Evolutionary conservation across 2,329 filamentous ascomycete species (phyloP).

Genomic region (Aureobasidium sp.): DNA sequence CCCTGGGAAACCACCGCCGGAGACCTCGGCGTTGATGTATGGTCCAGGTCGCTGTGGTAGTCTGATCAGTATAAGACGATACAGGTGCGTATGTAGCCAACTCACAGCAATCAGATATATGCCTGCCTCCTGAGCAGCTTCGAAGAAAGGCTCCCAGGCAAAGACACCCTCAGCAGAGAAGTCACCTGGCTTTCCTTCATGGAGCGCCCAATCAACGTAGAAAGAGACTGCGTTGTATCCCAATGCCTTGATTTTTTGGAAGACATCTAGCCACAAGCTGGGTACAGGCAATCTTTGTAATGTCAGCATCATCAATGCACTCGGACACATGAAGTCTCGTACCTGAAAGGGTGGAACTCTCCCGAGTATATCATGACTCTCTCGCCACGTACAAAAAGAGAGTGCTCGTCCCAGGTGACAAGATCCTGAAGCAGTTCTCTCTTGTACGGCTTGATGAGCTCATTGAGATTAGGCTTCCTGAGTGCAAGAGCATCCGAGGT

Average conservation of each 20-base stretch:
- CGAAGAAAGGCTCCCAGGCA: conserved; percentile 64
- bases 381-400: conserved; percentile 60
- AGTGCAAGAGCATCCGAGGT: conserved; percentile 35
- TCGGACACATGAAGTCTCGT: not conserved
- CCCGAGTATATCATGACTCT: conserved; percentile 63
- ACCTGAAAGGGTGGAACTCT: conserved; percentile 60
- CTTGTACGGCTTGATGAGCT: conserved; percentile 41
- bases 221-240: conserved; percentile 75
- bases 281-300: conserved; percentile 48
- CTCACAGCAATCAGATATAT: conserved; percentile 61
- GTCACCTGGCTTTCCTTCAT: conserved; percentile 63
- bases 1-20: conserved; percentile 70
- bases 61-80: not conserved
- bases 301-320: not conserved
- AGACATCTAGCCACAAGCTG: conserved; percentile 58
- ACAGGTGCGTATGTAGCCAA: too few species aligned
- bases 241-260: conserved; percentile 74
- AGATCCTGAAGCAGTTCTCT: conserved; percentile 47
- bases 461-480: conserved; percentile 38
- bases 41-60: conserved; percentile 44
- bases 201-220: conserved; percentile 68
- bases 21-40: conserved; percentile 71
- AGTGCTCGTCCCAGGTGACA: conserved; percentile 61
- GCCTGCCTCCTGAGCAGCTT: conserved; percentile 61
- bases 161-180: conserved; percentile 66